phyloP scores from a whole-genome alignment of 225 moss, liverwort and hornwort genomes.

The Antitrichia curtipendula region DNA sequence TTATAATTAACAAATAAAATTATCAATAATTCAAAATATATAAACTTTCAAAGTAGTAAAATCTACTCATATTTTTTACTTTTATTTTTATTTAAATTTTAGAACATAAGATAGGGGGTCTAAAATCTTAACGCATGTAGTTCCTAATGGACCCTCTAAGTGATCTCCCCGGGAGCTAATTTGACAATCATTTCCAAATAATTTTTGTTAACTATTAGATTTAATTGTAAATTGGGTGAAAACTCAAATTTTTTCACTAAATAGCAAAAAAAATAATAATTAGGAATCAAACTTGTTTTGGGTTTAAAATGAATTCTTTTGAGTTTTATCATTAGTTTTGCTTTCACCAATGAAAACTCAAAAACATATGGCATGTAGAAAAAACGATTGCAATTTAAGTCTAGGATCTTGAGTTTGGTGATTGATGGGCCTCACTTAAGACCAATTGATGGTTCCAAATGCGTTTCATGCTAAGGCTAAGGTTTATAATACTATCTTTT shows the following conservation, averaged over 20 bases:
- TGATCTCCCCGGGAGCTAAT: too few relatives aligned
- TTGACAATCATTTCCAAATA: not conserved
- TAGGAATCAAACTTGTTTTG: not conserved
- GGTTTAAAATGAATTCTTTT: not conserved
- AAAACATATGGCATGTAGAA: not conserved
- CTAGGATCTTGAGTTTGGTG: too few relatives aligned
- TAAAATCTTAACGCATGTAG: too few relatives aligned
- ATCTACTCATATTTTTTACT: too few relatives aligned
- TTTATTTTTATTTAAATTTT: too few relatives aligned
- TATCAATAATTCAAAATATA: too few relatives aligned
- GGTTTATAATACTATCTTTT: rapidly evolving
- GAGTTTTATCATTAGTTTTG: not conserved
- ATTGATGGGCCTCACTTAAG: not conserved
- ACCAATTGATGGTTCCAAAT: not conserved
- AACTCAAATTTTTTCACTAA: rapidly evolving
- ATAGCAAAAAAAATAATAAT: not conserved
- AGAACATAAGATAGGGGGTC: too few relatives aligned
- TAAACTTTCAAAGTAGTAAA: too few relatives aligned
- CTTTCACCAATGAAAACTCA: not conserved
- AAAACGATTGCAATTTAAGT: not conserved
- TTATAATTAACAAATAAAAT: too few relatives aligned
- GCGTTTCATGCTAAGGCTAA: not conserved
- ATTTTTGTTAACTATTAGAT: not conserved
- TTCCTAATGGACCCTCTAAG: too few relatives aligned
- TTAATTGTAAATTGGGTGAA: not conserved